These are phyloP conservation scores for Neurospora sp. DNA, from an alignment of 2,329 filamentous ascomycete genomes.

Conservation along the genomic window DNA sequence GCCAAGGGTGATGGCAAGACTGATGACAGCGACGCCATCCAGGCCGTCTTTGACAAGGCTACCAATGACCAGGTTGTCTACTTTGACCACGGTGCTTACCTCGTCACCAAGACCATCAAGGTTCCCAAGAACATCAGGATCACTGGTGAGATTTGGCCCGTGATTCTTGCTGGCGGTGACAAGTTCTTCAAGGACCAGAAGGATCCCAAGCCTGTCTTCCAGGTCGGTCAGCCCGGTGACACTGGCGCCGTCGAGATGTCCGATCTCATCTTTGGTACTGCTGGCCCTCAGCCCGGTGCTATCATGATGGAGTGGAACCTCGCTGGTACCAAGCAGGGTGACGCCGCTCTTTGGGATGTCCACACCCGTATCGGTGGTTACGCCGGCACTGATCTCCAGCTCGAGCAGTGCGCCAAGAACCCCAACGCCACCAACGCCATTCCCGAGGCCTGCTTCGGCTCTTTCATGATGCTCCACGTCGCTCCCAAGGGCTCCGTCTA, in stretches of 20 bases:
- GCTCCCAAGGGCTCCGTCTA: conserved; percentile 58
- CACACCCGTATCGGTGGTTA: conserved; percentile 88
- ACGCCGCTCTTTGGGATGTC: conserved; percentile 84
- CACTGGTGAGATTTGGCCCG: conserved; percentile 82
- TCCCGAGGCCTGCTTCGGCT: conserved; percentile 60
- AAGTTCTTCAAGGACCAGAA: conserved; percentile 60
- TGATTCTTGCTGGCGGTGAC: conserved; percentile 72
- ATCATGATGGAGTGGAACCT: conserved; percentile 92
- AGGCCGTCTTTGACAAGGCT: conserved; percentile 62
- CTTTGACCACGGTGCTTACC: conserved; percentile 66
- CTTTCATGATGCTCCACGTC: conserved; percentile 61
- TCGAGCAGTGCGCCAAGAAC: conserved; percentile 69
- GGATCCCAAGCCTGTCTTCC: conserved; percentile 76
- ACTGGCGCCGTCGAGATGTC: conserved; percentile 75
- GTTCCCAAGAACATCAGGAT: conserved; percentile 76
- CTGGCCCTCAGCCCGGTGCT: conserved; percentile 73
- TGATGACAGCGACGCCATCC: conserved; percentile 80
- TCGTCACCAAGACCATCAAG: conserved; percentile 58
- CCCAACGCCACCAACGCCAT: conserved; percentile 50
- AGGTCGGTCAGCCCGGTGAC: conserved; percentile 70
- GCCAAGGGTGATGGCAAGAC: conserved; percentile 80
- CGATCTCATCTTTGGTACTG: conserved; percentile 77
- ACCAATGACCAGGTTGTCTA: conserved; percentile 57
- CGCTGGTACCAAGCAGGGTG: conserved; percentile 53
- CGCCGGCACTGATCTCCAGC: conserved; percentile 73